These are phyloP conservation scores for Botrytis tulipae DNA, from an alignment of 2,329 filamentous ascomycete genomes.

Conservation along the genomic window DNA sequence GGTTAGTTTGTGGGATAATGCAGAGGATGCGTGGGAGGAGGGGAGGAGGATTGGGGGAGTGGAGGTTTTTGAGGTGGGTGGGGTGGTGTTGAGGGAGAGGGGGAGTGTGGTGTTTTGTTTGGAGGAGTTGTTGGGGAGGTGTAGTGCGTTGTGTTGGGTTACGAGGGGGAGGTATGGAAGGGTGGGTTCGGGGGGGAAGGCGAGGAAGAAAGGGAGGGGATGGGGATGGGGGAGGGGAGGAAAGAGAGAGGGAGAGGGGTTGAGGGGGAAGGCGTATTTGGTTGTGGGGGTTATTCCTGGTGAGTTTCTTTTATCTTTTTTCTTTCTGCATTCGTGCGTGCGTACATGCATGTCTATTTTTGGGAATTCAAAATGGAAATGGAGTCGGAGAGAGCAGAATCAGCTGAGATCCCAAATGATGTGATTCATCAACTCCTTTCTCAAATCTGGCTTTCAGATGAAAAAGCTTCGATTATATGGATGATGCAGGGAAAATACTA, in stretches of 20 bases:
- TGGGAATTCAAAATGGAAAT: background rate
- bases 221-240: background rate
- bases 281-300: constrained; percentile 15
- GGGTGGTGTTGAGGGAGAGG: background rate
- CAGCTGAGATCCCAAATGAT: too few species aligned
- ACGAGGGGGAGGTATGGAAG: background rate
- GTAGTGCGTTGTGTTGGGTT: background rate
- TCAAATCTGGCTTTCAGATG: too few species aligned
- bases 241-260: background rate
- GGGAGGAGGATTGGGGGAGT: background rate
- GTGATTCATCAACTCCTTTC: too few species aligned
- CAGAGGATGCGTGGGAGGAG: background rate
- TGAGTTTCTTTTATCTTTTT: background rate
- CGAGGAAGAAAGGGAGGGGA: background rate
- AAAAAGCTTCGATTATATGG: background rate
- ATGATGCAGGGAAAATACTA: background rate
- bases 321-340: too few species aligned
- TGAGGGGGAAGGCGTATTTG: constrained; percentile 10
- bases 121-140: background rate
- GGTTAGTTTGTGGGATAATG: background rate
- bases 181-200: too few species aligned
- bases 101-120: background rate
- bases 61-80: background rate
- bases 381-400: too few species aligned
- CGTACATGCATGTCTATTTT: background rate